Base-by-base conservation (phyloP, 352 stramenopile genomes). In the Globisporangium echinulatum region DNA sequence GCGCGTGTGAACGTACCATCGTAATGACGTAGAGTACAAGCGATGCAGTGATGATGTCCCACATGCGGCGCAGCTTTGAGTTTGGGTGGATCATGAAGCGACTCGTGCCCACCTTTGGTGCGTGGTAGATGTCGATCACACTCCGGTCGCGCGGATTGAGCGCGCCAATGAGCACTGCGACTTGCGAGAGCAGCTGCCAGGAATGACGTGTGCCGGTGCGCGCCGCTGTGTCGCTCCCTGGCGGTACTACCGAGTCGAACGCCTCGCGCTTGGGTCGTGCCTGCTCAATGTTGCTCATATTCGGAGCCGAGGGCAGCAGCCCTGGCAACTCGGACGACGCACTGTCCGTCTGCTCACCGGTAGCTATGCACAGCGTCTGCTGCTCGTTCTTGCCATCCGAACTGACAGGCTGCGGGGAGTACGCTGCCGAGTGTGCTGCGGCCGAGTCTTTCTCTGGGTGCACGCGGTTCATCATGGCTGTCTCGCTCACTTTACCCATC, bases 51-150 rank as follows among this genome's bases (percentile, higher is more conserved):
- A 66, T 47, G 38, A 88, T 55, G 53, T 93, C 85, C 85, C 85
- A 95, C 6, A 77, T 17, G 19, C 82, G 75, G 15, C 80, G 78
- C 36, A 88, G 63, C 52, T 86, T 87, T 11, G 80, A 92, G 61
- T 92, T 92, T 1, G 82, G 82, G 57, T 92, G 82, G 53, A 92
- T 73, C 82, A 92, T 92, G 59, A 77, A 89, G 11, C 66, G 68
- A 43, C 67, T 82, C 6, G 64, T 68, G 52, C 75, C 80, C 19
- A 75, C 64, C 38, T 81, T 86, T 17, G 72, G 50, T 36, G 86
- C 77, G 68, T 92, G 82, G 63, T 90, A 92, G 60, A 92, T 92
- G 49, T 92, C 82, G 48, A 92, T 89, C 3, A 79, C 70, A 4
- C 75, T 70, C 8, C 53, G 49, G 19, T 75, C 73, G 4, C 55